Conservation (phyloP, 345 rosid species). For the Eucalyptus grandis region DNA sequence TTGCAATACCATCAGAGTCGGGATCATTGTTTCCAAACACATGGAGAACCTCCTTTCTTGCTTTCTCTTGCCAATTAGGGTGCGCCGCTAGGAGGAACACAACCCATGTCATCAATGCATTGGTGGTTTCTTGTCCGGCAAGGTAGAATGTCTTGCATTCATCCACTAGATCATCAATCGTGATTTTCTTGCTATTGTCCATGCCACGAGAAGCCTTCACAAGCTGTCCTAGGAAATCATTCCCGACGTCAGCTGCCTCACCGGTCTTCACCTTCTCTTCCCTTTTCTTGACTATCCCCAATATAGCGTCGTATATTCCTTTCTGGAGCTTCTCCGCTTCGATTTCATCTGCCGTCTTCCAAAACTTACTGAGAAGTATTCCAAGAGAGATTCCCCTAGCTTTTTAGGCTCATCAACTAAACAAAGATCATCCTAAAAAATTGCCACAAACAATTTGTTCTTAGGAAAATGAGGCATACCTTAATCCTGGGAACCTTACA, state of each 20-base stretch:
- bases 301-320: neutral
- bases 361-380: conserved; percentile 1
- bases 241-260: neutral
- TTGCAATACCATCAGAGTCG: conserved; percentile 2
- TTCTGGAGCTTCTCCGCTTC: neutral
- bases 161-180: conserved; percentile 15
- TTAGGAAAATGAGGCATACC: neutral
- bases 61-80: conserved; percentile 34
- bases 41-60: conserved; percentile 18
- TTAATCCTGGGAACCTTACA: conserved; percentile 9
- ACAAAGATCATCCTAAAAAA: neutral
- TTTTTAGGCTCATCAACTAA: neutral
- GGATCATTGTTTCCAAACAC: conserved; percentile 15
- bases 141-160: conserved; percentile 31
- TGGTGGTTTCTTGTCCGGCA: conserved; percentile 14
- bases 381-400: neutral
- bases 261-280: neutral
- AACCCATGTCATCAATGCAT: conserved; percentile 5
- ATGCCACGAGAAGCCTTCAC: neutral
- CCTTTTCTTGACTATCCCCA: conserved; percentile 1
- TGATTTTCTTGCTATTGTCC: neutral
- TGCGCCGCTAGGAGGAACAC: conserved; percentile 16
- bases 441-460: neutral
- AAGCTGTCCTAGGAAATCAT: conserved; percentile 19
- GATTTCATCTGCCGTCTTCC: conserved; percentile 8